phyloP scores from a whole-genome alignment of 2,329 filamentous ascomycete genomes.

The Fusarium metavorans region DNA sequence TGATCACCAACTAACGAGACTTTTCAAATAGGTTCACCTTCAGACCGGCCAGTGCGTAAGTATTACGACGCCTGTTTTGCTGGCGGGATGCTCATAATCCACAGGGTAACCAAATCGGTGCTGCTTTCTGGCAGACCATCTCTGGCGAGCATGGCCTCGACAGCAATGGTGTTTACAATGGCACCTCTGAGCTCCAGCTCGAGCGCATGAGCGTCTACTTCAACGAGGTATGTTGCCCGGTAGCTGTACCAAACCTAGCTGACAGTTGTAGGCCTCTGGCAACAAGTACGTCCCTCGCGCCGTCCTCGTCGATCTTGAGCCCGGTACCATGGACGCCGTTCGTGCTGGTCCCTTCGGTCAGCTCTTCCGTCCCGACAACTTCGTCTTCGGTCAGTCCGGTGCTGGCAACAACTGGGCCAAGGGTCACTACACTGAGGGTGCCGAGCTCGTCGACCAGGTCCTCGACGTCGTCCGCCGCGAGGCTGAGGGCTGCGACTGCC shows the following conservation, averaged over 20 bases:
- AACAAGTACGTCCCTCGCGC: constrained; percentile 99
- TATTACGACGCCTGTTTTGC: constrained; percentile 40
- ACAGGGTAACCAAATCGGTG: constrained; percentile 99
- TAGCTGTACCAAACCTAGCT: constrained; percentile 6
- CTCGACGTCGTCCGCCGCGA: constrained; percentile 98
- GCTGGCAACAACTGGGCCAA: constrained; percentile 99
- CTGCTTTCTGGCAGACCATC: constrained; percentile 97
- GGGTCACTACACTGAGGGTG: constrained; percentile 99
- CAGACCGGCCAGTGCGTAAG: constrained; percentile 99
- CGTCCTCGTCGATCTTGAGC: constrained; percentile 99
- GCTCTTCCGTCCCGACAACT: constrained; percentile 99
- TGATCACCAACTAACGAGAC: constrained; percentile 66
- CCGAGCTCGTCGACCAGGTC: constrained; percentile 97
- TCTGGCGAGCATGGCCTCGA: constrained; percentile 96
- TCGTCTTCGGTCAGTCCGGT: constrained; percentile 99
- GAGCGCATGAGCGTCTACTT: constrained; percentile 99
- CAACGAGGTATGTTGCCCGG: constrained; percentile 70
- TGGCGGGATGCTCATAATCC: constrained; percentile 52
- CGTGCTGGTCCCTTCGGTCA: constrained; percentile 97
- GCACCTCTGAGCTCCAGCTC: constrained; percentile 97
- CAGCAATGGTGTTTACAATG: constrained; percentile 98
- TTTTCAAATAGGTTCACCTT: constrained; percentile 87
- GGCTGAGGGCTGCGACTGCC: constrained; percentile 98
- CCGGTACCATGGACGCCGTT: constrained; percentile 99
- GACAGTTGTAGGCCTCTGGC: constrained; percentile 77